These are phyloP conservation scores for Fusarium nygamai DNA, from an alignment of 2,329 filamentous ascomycete genomes.

Conservation along the genomic window DNA sequence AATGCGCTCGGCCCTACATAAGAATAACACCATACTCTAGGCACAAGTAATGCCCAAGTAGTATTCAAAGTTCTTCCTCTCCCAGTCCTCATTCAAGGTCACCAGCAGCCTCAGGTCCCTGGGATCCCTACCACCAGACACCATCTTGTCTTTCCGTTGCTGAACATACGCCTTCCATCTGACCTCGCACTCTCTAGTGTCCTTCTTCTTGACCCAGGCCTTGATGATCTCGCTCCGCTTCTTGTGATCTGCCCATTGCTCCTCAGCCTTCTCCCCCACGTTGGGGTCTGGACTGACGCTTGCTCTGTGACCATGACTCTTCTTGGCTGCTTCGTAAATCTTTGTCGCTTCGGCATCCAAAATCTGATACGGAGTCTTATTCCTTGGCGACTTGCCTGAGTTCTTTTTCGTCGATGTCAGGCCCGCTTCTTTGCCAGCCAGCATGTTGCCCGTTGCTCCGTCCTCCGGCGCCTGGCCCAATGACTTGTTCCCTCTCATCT, in stretches of 20 bases:
- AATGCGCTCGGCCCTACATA: not conserved
- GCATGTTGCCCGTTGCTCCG: no score
- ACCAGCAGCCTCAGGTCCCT: not conserved
- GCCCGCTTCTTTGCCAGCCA: no score
- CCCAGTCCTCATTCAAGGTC: not conserved
- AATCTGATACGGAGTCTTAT: no score
- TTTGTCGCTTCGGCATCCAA: no score
- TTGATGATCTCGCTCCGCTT: not conserved
- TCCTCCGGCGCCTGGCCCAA: no score
- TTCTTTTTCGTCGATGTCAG: no score
- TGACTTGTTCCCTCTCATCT: no score
- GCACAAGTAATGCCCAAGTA: not conserved
- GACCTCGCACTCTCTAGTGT: not conserved
- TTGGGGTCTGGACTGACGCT: no score
- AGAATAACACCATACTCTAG: not conserved
- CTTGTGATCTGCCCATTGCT: not conserved
- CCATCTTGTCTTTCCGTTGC: not conserved
- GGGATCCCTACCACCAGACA: not conserved
- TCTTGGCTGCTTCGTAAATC: no score
- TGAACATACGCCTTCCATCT: not conserved
- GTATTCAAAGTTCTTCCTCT: not conserved
- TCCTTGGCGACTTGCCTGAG: no score
- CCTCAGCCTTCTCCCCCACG: no score
- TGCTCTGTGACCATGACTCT: no score
- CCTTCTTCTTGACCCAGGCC: not conserved